phyloP scores from a whole-genome alignment of 768 basidiomycete genomes.

The Kwoniella sp. region DNA sequence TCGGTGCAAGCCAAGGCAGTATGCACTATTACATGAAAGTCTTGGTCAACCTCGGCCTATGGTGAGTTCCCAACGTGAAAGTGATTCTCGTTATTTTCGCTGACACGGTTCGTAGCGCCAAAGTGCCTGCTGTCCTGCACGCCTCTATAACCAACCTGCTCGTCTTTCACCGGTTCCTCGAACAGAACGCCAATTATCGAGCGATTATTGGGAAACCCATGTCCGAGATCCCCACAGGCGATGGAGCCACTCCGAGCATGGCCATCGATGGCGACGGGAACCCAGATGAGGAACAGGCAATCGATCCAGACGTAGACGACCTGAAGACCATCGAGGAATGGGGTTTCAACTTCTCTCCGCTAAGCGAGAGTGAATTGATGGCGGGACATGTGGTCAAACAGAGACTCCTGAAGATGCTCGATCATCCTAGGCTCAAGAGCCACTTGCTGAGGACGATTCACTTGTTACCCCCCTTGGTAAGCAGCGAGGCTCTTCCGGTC shows the following conservation, averaged over 20 bases:
- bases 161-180: slow-evolving; percentile 39
- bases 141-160: slow-evolving; percentile 42
- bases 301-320: slow-evolving; percentile 13
- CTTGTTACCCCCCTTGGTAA: slow-evolving; percentile 35
- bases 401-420: slow-evolving; percentile 40
- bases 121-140: slow-evolving; percentile 37
- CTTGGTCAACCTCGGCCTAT: slow-evolving; percentile 31
- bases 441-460: slow-evolving; percentile 34
- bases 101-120: slow-evolving; percentile 29
- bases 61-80: slow-evolving; percentile 25
- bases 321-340: slow-evolving; percentile 1
- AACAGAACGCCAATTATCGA: slow-evolving; percentile 39
- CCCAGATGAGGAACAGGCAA: slow-evolving; percentile 19
- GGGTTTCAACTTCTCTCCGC: slow-evolving; percentile 29
- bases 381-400: slow-evolving; percentile 41
- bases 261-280: background rate
- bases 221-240: background rate
- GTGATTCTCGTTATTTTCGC: no score
- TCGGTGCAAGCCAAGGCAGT: slow-evolving; percentile 45
- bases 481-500: slow-evolving; percentile 2
- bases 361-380: slow-evolving; percentile 40
- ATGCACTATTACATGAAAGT: slow-evolving; percentile 49
- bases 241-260: background rate
- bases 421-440: slow-evolving; percentile 42
- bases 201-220: slow-evolving; percentile 28